A percentile compares a stretch with the other conserved stretches of the same genome.
These are phyloP conservation scores for Colletotrichum eleusines DNA, from an alignment of 2,329 filamentous ascomycete genomes.

Conservation along the genomic window DNA sequence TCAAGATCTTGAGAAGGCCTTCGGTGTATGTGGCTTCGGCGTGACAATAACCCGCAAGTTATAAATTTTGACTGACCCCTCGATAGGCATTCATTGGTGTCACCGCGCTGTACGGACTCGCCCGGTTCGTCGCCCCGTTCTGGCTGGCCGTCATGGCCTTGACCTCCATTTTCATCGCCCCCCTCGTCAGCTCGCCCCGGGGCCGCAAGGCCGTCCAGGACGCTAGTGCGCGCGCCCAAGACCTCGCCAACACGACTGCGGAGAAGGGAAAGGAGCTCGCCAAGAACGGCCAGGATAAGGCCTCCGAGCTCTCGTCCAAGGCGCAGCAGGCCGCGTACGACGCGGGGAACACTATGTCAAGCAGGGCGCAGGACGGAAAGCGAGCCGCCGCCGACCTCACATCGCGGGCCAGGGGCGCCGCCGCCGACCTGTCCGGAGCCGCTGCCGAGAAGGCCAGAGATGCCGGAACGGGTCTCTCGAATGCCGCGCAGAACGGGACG, in stretches of 20 bases:
- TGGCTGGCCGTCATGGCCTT: conserved; percentile 19
- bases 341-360: background rate
- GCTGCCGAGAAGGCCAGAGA: background rate
- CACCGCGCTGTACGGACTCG: conserved; percentile 12
- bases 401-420: background rate
- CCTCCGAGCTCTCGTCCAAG: conserved; percentile 7
- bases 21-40: conserved; percentile 10
- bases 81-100: conserved; percentile 10
- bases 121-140: conserved; percentile 16
- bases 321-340: background rate
- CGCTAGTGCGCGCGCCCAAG: conserved; percentile 16
- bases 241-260: conserved; percentile 20
- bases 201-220: conserved; percentile 15
- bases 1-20: conserved; percentile 20
- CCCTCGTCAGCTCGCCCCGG: conserved; percentile 12
- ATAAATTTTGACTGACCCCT: background rate
- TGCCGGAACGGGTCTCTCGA: background rate
- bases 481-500: background rate
- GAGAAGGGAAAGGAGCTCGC: conserved; percentile 19
- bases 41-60: background rate
- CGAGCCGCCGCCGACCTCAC: background rate
- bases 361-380: conserved; percentile 6
- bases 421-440: background rate
- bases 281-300: conserved; percentile 20
- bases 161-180: conserved; percentile 22